Evolutionary conservation across 805 yeast genomes (phyloP).

Genomic region (Monosporozyma unispora): DNA sequence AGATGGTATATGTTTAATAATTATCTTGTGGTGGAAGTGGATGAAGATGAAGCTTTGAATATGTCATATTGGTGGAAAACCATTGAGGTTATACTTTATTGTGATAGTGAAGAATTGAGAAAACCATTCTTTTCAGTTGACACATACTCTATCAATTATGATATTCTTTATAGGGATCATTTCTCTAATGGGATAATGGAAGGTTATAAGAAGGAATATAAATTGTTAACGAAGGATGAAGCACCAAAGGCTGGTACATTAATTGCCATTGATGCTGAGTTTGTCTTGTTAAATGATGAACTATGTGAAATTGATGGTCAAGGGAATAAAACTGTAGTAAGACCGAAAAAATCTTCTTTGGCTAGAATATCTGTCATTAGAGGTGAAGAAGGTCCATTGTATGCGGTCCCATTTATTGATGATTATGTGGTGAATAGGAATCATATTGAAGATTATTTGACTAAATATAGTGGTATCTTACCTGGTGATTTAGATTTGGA

Average conservation of each 20-base stretch:
- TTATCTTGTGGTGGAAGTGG: conserved; percentile 69
- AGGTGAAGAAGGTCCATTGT: conserved; percentile 54
- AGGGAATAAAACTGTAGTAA: conserved; percentile 59
- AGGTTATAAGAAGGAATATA: conserved; percentile 51
- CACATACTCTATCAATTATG: conserved; percentile 49
- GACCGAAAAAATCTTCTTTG: conserved; percentile 66
- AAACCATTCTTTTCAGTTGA: conserved; percentile 38
- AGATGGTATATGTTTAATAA: conserved; percentile 86
- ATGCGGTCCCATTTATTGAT: conserved; percentile 79
- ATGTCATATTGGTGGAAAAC: conserved; percentile 71
- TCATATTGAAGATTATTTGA: conserved; percentile 73
- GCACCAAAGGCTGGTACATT: conserved; percentile 69
- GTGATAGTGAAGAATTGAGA: conserved; percentile 37
- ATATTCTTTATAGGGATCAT: conserved; percentile 64
- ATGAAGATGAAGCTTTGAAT: conserved; percentile 71
- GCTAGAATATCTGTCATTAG: conserved; percentile 86
- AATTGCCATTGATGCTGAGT: conserved; percentile 95
- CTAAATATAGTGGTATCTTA: conserved; percentile 89
- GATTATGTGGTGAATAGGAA: conserved; percentile 76
- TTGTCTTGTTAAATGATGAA: conserved; percentile 74
- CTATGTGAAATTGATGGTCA: conserved; percentile 65
- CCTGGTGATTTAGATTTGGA: conserved; percentile 78
- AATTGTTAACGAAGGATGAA: conserved; percentile 54
- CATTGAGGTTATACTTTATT: conserved; percentile 65
- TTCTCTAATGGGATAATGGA: conserved; percentile 62